Evolutionary conservation across 176 grass and related monocot species (phyloP).

Genomic region (Zea luxurians): DNA sequence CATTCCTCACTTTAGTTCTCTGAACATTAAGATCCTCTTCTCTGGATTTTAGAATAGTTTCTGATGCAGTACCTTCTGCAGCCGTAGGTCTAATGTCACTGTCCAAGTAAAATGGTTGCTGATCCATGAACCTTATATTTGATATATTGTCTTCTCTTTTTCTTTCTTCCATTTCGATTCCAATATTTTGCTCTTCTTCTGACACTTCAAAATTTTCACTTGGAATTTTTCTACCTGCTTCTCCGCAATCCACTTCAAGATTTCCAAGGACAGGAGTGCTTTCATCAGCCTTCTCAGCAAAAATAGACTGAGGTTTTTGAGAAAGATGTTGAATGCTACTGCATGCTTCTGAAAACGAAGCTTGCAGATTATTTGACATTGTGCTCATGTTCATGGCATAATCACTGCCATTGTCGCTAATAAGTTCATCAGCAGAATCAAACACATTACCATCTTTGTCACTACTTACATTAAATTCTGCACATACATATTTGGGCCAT

Average conservation of each 20-base stretch:
- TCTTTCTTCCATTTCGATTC: conserved; percentile 34
- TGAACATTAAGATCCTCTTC: conserved; percentile 36
- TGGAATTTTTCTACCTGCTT: conserved; percentile 31
- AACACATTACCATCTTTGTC: conserved; percentile 6
- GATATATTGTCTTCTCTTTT: conserved; percentile 18
- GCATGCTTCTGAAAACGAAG: conserved; percentile 41
- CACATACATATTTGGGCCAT: conserved; percentile 31
- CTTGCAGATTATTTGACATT: conserved; percentile 27
- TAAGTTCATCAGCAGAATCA: conserved; percentile 44
- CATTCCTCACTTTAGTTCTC: conserved; percentile 47
- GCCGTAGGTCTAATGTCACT: conserved; percentile 3
- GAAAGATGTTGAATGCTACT: conserved; percentile 29
- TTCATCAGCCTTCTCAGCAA: conserved; percentile 22
- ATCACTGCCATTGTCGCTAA: conserved; percentile 25
- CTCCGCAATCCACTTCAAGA: conserved; percentile 34
- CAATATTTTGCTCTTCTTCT: conserved; percentile 35
- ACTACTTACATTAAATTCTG: conserved; percentile 40
- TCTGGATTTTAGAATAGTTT: conserved; percentile 35
- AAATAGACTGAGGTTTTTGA: conserved; percentile 29
- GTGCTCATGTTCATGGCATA: conserved; percentile 17
- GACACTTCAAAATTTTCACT: conserved; percentile 11
- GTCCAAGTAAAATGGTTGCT: conserved; percentile 26
- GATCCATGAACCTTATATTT: conserved; percentile 21
- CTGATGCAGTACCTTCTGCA: conserved; percentile 36
- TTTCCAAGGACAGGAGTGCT: conserved; percentile 28